Conservation (phyloP, 495 filamentous ascomycete genomes). For the Apiosordaria backusii region DNA sequence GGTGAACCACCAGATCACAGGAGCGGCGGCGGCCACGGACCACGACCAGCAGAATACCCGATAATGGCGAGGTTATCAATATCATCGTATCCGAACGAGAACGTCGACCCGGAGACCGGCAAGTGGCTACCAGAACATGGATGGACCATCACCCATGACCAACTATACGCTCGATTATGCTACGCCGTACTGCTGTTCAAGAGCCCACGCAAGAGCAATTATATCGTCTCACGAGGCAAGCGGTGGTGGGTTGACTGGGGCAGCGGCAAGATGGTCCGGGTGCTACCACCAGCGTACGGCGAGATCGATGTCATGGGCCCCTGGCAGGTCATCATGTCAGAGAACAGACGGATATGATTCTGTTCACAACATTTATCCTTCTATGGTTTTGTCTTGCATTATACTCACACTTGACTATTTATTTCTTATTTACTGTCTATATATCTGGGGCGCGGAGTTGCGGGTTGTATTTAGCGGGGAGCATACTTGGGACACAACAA, state of each 20-base stretch:
- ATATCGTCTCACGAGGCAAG: constrained; percentile 44
- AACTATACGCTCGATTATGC: constrained; percentile 52
- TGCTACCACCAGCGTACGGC: constrained; percentile 40
- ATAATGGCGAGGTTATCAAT: constrained; percentile 30
- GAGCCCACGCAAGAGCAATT: constrained; percentile 44
- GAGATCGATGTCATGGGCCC: constrained; percentile 37
- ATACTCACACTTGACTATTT: constrained; percentile 8
- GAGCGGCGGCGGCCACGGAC: constrained; percentile 7
- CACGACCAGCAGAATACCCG: constrained; percentile 21
- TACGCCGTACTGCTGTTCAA: constrained; percentile 47
- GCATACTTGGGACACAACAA: not conserved
- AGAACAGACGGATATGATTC: constrained; percentile 32
- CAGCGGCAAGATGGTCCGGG: constrained; percentile 41
- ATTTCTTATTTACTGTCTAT: constrained; percentile 11
- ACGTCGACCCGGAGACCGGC: constrained; percentile 35
- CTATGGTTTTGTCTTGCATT: constrained; percentile 5
- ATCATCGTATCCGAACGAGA: constrained; percentile 35
- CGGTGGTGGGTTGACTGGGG: constrained; percentile 49
- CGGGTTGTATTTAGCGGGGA: not conserved
- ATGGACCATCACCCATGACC: constrained; percentile 48
- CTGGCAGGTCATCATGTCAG: constrained; percentile 35
- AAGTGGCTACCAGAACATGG: constrained; percentile 51
- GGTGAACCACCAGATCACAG: constrained; percentile 14
- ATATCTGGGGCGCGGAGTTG: not conserved
- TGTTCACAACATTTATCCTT: constrained; percentile 1